These are phyloP conservation scores for Phytopythium montanum DNA, from an alignment of 352 stramenopile species.

Conservation along the genomic window DNA sequence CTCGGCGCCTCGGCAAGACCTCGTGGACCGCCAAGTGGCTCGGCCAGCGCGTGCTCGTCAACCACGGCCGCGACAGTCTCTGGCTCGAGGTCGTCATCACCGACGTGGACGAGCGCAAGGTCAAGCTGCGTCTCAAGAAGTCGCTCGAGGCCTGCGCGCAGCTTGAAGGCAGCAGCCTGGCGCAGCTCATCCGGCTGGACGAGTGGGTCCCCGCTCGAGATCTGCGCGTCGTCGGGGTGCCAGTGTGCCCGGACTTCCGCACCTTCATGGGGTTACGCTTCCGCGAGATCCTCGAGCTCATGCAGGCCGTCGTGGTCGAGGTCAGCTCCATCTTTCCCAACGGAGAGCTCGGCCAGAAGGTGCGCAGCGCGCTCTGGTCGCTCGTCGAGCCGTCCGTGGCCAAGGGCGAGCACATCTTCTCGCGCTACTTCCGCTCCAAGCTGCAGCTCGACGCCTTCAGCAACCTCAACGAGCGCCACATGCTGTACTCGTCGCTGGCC, in stretches of 20 bases:
- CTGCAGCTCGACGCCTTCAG: constrained; percentile 40
- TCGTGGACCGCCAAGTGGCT: constrained; percentile 45
- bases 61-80: constrained; percentile 62
- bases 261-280: constrained; percentile 67
- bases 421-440: constrained; percentile 65
- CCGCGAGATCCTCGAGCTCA: constrained; percentile 47
- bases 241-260: constrained; percentile 56
- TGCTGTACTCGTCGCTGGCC: background rate
- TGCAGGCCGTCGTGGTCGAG: constrained; percentile 61
- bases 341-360: constrained; percentile 50
- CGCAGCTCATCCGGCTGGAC: constrained; percentile 30
- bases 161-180: constrained; percentile 31
- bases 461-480: constrained; percentile 1
- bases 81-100: constrained; percentile 60
- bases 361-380: constrained; percentile 52
- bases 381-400: constrained; percentile 46
- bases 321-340: constrained; percentile 76
- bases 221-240: constrained; percentile 38
- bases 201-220: constrained; percentile 59
- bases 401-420: constrained; percentile 67
- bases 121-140: constrained; percentile 58
- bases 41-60: constrained; percentile 55
- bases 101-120: constrained; percentile 60
- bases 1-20: constrained; percentile 30
- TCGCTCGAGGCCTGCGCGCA: constrained; percentile 31